Evolutionary conservation across 2,329 filamentous ascomycete species (phyloP), one percentile per base, ranked within the genome.

Genomic region (Rasamsonia emersonii): DNA sequence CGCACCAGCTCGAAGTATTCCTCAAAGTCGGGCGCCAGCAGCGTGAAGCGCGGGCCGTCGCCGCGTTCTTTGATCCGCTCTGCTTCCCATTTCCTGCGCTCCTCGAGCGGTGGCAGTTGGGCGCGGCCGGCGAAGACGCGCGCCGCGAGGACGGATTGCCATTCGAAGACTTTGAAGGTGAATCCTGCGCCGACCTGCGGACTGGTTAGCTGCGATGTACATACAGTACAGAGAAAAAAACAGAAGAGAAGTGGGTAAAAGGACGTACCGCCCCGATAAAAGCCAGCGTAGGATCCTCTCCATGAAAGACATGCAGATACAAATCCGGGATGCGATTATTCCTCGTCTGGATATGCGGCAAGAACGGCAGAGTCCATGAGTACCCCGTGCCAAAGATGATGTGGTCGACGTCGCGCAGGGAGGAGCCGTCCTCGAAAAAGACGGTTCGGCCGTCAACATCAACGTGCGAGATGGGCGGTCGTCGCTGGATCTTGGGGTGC

Each of bases 131-230:
- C 68, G 0, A 80, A 60, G 2, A 77, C 52, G 0, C 76, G 61
- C 1, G 77, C 76, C 0, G 70, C 73, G 2, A 73, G 63, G 0
- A 80, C 75, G 5, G 75, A 75, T 45, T 81, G 77, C 73, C 74
- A 80, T 54, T 81, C 77, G 34, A 79, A 80, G 18, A 80, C 67
- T 47, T 77, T 79, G 57, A 82, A 82, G 0, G 77, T 82, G 17
- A 82, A 40, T 1, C 56, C 56, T 1, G 50, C 56, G 7, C 52
- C 51, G 15, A 59, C 51, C 54, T 59, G 21, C 13, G 16, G 11
- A 4, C 5, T 5, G 9, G n/a, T 29, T 18, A 9, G 17, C 20
- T 18, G 20, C 10, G 16, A n/a, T 19, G 7, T 17, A 18, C 17
- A 7, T 29, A 18, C 18, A 15, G 13, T 13, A 18, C 18, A 19